Evolutionary conservation across 192 early-diverging fungal species (phyloP).

Genomic region (Dissophora globulifera): DNA sequence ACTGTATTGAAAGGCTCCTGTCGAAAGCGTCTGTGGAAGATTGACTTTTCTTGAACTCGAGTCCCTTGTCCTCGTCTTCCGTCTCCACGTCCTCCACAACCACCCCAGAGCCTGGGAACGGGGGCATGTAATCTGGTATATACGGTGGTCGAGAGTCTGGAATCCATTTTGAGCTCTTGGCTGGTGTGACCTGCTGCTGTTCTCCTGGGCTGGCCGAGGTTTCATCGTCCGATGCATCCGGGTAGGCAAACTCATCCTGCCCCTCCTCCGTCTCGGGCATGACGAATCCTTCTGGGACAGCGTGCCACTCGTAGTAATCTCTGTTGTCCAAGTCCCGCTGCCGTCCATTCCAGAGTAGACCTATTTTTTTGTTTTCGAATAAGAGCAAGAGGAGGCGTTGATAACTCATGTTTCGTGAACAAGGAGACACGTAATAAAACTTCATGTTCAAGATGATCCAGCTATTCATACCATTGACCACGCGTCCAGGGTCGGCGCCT

Average conservation of each 20-base stretch:
- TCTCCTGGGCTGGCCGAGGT: background rate
- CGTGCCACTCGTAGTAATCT: conserved; percentile 47
- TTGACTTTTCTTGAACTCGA: conserved; percentile 3
- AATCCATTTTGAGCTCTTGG: conserved; percentile 16
- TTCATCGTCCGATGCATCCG: conserved; percentile 29
- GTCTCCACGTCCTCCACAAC: background rate
- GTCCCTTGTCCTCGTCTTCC: background rate
- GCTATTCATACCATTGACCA: conserved; percentile 51
- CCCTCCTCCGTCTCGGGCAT: conserved; percentile 43
- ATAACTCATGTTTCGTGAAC: background rate
- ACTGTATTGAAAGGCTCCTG: background rate
- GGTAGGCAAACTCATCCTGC: conserved; percentile 42
- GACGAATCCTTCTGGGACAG: conserved; percentile 43
- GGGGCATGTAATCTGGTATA: conserved; percentile 52
- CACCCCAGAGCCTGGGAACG: conserved; percentile 30
- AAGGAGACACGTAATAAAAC: background rate
- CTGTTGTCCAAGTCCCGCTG: conserved; percentile 1
- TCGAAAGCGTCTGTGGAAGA: background rate
- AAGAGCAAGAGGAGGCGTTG: too few relatives aligned
- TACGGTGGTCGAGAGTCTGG: conserved; percentile 23
- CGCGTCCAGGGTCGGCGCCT: conserved; percentile 57
- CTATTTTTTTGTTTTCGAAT: too few relatives aligned
- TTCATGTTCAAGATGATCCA: background rate
- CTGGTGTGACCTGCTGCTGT: background rate
- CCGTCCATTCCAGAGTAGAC: conserved; percentile 40